These are phyloP conservation scores for Euphorbia peplus DNA, from an alignment of 345 rosid species.

Conservation along the genomic window DNA sequence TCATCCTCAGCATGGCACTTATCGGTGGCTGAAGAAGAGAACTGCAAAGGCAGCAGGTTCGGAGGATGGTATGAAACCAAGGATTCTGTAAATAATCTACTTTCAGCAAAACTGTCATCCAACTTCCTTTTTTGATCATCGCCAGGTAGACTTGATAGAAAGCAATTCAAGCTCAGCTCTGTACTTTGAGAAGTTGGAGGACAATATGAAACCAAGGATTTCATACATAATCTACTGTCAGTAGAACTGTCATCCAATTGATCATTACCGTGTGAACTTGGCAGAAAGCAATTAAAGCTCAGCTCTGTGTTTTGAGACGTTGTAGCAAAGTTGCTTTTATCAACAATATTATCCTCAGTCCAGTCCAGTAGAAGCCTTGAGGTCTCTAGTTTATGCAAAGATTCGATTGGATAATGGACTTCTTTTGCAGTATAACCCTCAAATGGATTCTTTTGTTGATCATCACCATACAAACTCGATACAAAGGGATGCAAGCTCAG, in stretches of 20 bases:
- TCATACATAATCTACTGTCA: conserved; percentile 30
- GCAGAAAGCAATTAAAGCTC: conserved; percentile 28
- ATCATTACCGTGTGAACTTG: conserved; percentile 25
- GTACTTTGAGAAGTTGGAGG: conserved; percentile 17
- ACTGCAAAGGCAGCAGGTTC: conserved; percentile 22
- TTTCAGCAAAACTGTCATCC: background rate
- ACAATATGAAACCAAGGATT: conserved; percentile 24
- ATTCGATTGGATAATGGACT: conserved; percentile 8
- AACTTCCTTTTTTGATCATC: background rate
- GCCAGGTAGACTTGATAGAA: conserved; percentile 20
- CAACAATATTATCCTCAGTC: conserved; percentile 30
- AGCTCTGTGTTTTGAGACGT: conserved; percentile 27
- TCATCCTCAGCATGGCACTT: conserved; percentile 27
- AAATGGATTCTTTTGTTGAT: conserved; percentile 27
- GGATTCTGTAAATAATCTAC: conserved; percentile 22
- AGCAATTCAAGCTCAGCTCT: conserved; percentile 34
- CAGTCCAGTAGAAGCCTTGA: conserved; percentile 41
- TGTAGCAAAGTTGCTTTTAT: conserved; percentile 33
- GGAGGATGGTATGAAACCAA: conserved; percentile 20
- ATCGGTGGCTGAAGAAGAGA: conserved; percentile 21
- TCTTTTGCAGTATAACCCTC: conserved; percentile 28
- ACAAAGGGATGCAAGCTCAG: conserved; percentile 32
- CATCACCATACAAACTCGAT: conserved; percentile 22
- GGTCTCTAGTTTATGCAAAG: conserved; percentile 19
- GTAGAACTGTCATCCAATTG: conserved; percentile 26